Conservation (phyloP, 306 rosid genomes). For the Dalbergia cultrata region DNA sequence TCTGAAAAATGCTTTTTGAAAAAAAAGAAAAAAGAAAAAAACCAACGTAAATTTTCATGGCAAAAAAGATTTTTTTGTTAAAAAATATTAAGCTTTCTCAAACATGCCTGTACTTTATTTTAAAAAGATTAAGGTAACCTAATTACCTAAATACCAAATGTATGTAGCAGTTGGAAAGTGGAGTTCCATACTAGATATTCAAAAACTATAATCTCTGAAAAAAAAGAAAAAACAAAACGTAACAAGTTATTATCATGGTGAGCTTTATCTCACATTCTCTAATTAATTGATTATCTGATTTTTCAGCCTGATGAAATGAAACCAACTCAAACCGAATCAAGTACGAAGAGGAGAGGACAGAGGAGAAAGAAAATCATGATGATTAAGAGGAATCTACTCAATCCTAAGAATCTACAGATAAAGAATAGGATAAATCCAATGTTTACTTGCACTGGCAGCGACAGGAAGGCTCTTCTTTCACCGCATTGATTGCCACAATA, state of each 20-base stretch:
- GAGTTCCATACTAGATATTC: too few species aligned
- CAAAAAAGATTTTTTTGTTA: too few species aligned
- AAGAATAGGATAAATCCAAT: constrained; percentile 41
- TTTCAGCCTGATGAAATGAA: constrained; percentile 51
- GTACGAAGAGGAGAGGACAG: constrained; percentile 48
- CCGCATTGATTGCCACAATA: constrained; percentile 16
- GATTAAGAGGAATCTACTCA: constrained; percentile 65
- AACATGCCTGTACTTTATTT: too few species aligned
- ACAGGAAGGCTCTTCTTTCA: constrained; percentile 45
- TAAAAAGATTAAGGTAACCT: too few species aligned
- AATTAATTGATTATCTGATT: background rate
- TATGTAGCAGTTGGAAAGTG: too few species aligned
- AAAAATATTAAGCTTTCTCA: too few species aligned
- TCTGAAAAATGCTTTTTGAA: too few species aligned
- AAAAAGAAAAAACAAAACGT: too few species aligned
- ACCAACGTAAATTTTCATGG: too few species aligned
- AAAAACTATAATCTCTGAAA: background rate
- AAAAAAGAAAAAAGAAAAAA: too few species aligned
- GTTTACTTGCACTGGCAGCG: constrained; percentile 44
- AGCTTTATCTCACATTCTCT: background rate
- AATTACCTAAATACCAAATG: too few species aligned
- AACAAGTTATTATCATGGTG: background rate
- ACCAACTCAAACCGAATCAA: background rate
- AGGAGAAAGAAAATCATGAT: constrained; percentile 48
- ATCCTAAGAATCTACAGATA: constrained; percentile 46